These are phyloP conservation scores for Litchi chinensis DNA, from an alignment of 345 rosid genomes.

Conservation along the genomic window DNA sequence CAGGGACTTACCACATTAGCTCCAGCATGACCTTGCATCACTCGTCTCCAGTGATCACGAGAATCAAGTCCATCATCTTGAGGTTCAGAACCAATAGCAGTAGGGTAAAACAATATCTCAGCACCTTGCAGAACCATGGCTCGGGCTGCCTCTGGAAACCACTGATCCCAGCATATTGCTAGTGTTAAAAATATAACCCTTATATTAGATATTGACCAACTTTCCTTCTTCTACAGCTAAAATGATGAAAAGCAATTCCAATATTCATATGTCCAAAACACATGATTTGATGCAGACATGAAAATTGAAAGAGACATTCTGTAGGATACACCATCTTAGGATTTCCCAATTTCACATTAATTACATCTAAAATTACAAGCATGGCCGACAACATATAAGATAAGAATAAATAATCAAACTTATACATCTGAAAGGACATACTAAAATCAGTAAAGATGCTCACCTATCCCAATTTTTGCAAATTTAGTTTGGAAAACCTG, in stretches of 20 bases:
- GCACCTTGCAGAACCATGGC: slow-evolving; percentile 92
- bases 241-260: slow-evolving; percentile 6
- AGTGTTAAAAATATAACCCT: slow-evolving; percentile 17
- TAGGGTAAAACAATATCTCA: slow-evolving; percentile 85
- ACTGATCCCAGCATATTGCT: slow-evolving; percentile 98
- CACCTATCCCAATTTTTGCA: slow-evolving; percentile 93
- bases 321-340: slow-evolving; percentile 3
- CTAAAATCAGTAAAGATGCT: slow-evolving; percentile 22
- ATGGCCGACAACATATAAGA: neutral
- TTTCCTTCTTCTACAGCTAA: neutral
- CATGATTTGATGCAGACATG: neutral
- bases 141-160: slow-evolving; percentile 96
- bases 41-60: slow-evolving; percentile 87
- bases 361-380: neutral
- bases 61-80: slow-evolving; percentile 94
- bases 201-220: neutral
- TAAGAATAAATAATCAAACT: neutral
- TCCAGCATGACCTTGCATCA: slow-evolving; percentile 99
- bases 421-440: neutral
- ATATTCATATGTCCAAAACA: neutral
- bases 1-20: slow-evolving; percentile 74
- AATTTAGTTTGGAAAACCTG: slow-evolving; percentile 90
- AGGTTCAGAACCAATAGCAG: slow-evolving; percentile 96
- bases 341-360: neutral
- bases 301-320: neutral